Evolutionary conservation across 2,329 filamentous ascomycete genomes (phyloP), one percentile per base, ranked within the genome.

Genomic region (Acrocalymma vagum): DNA sequence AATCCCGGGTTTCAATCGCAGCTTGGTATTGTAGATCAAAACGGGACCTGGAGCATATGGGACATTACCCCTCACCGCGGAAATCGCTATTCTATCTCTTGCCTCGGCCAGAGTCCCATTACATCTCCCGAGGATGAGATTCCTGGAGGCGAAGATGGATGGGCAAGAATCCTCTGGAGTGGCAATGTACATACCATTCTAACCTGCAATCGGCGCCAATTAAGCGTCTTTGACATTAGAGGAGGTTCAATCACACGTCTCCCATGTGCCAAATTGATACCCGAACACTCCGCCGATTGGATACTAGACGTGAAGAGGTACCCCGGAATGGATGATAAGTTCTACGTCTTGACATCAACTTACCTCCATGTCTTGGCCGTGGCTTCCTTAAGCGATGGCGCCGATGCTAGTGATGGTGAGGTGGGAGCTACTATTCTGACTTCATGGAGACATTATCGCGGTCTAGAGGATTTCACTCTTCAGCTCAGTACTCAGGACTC

Each of bases 31-130:
- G 73, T 91, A 13, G 85, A 91, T 55, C 75, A 82, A 35, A 71
- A 71, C 22, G 87, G 86, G 1, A 74, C 72, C 42, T 92, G 87
- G 88, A 83, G 74, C 28, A 65, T 90, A 4, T 90, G 85, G 83
- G 77, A 87, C 45, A 70, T 87, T 16, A 51, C 62, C 17, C 53
- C 56, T 27, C 41, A 41, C 8, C 46, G 51, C 14, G 42, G 40
- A 25, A 38, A 46, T 55, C 9, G 72, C 70, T 38, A 72, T 59
- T 47, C 44, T 9, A 58, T 63, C 42, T 49, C 67, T 13, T 58
- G 64, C 9, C 60, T 65, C 15, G 65, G 69, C 14, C 70, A 29
- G 16, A 60, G 60, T 7, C 34, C 16, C 2, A 51, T 58, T 11
- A 15, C 20, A 15, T 29, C 28, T 5, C 32, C 16, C 9, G 37